Evolutionary conservation across 768 basidiomycete species (phyloP).

Genomic region (Leccinellum albellum): DNA sequence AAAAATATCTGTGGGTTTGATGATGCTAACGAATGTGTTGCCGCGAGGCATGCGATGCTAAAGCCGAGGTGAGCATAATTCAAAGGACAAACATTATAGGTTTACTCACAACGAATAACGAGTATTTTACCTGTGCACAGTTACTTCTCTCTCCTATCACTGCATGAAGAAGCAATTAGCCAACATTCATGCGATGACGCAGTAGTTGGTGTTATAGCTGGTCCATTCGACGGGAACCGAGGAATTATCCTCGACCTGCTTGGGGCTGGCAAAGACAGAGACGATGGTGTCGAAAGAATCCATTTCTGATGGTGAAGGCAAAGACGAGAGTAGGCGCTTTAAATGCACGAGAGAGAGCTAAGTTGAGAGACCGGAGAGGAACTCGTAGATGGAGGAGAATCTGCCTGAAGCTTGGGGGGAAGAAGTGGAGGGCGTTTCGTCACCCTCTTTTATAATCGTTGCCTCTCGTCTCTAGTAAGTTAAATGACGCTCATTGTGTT

Average conservation of each 20-base stretch:
- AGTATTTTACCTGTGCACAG: constrained; percentile 4
- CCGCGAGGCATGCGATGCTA: constrained; percentile 8
- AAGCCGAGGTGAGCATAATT: constrained; percentile 7
- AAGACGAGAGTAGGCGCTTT: not conserved
- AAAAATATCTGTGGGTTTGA: not conserved
- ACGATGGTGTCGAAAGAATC: constrained; percentile 19
- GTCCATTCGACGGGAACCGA: constrained; percentile 16
- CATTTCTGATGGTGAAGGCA: constrained; percentile 12
- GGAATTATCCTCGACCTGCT: constrained; percentile 3
- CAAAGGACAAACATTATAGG: not conserved
- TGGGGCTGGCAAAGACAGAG: constrained; percentile 11
- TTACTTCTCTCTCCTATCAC: not conserved
- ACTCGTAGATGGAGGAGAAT: not conserved
- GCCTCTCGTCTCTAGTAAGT: not conserved
- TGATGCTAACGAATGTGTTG: constrained; percentile 7
- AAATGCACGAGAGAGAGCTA: not conserved
- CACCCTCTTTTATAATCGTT: constrained; percentile 16
- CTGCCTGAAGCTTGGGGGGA: constrained; percentile 6
- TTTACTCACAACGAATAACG: constrained; percentile 23
- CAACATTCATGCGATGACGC: constrained; percentile 20
- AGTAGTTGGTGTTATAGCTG: constrained; percentile 5
- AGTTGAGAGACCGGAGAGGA: not conserved
- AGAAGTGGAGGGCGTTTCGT: not conserved
- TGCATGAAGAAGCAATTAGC: not conserved
- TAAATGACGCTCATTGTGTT: not conserved